Conservation (phyloP, 73 alveolate genomes). For the Paramecium pentaurelia region DNA sequence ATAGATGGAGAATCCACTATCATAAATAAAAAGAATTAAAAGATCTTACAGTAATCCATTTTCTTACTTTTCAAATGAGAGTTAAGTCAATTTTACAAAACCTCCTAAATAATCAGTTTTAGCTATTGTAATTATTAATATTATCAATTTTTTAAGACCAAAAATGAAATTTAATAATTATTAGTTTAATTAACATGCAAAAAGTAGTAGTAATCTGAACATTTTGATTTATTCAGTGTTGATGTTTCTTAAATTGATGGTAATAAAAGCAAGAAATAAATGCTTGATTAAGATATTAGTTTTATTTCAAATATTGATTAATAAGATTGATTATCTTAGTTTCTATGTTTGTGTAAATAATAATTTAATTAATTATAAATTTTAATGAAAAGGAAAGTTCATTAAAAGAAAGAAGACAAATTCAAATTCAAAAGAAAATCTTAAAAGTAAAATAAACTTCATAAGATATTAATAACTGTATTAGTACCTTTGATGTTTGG, state of each 20-base stretch:
- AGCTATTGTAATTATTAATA: not conserved
- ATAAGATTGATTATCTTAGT: not conserved
- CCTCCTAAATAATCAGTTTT: slow-evolving; percentile 25
- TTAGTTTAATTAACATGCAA: not conserved
- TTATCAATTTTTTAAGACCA: not conserved
- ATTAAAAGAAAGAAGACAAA: not conserved
- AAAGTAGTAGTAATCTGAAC: not conserved
- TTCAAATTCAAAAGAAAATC: not conserved
- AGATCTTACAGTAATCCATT: slow-evolving; percentile 51
- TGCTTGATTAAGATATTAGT: slow-evolving; percentile 34
- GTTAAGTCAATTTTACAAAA: not conserved
- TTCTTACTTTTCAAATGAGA: not conserved
- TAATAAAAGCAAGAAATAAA: not conserved
- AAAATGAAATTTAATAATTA: slow-evolving; percentile 7
- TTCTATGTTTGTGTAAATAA: not conserved
- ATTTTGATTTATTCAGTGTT: not conserved
- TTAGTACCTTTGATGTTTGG: slow-evolving; percentile 13
- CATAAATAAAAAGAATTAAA: not conserved
- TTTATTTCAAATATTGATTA: slow-evolving; percentile 17
- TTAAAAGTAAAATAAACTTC: not conserved
- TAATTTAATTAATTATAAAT: not conserved
- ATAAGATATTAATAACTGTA: not conserved
- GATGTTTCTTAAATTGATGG: slow-evolving; percentile 36
- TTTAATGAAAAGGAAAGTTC: not conserved
- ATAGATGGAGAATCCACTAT: not conserved